A percentile compares a stretch with the other conserved stretches of the same genome.
Conservation (phyloP, 805 yeast species). For the Maudiozyma pseudohumilis region DNA sequence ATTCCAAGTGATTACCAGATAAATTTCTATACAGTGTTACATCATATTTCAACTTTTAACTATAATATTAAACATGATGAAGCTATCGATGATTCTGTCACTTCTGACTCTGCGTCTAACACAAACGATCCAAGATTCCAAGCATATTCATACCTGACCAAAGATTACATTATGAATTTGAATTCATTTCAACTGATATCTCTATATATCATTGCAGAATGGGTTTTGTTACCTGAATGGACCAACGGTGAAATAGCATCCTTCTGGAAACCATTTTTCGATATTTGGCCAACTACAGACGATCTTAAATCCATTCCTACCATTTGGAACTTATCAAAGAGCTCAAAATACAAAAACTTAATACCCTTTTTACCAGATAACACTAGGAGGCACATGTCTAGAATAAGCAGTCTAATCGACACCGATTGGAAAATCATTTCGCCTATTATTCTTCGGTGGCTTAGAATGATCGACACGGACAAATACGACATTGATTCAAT, state of each 20-base stretch:
- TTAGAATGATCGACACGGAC: slow-evolving; percentile 3
- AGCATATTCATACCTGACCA: slow-evolving; percentile 27
- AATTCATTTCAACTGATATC: slow-evolving; percentile 53
- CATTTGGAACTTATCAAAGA: slow-evolving; percentile 39
- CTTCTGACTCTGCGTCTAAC: no score
- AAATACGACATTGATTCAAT: not conserved
- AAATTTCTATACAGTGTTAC: slow-evolving; percentile 45
- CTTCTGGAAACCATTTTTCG: slow-evolving; percentile 62
- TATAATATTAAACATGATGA: slow-evolving; percentile 13
- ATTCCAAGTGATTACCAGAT: slow-evolving; percentile 51
- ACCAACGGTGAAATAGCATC: slow-evolving; percentile 24
- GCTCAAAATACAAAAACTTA: slow-evolving; percentile 21
- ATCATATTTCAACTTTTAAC: slow-evolving; percentile 33
- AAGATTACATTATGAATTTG: slow-evolving; percentile 33
- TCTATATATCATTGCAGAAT: slow-evolving; percentile 32
- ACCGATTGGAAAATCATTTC: slow-evolving; percentile 36
- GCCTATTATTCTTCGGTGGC: slow-evolving; percentile 20
- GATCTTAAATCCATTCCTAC: slow-evolving; percentile 55
- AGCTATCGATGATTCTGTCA: not conserved
- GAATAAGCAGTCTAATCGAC: slow-evolving; percentile 35
- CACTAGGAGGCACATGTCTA: slow-evolving; percentile 31
- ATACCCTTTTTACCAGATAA: slow-evolving; percentile 37
- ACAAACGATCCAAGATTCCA: slow-evolving; percentile 19
- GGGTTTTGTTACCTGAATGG: slow-evolving; percentile 22
- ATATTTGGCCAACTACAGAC: slow-evolving; percentile 45